Conservation (phyloP, 768 basidiomycete species). For the Termitomyces sp. region DNA sequence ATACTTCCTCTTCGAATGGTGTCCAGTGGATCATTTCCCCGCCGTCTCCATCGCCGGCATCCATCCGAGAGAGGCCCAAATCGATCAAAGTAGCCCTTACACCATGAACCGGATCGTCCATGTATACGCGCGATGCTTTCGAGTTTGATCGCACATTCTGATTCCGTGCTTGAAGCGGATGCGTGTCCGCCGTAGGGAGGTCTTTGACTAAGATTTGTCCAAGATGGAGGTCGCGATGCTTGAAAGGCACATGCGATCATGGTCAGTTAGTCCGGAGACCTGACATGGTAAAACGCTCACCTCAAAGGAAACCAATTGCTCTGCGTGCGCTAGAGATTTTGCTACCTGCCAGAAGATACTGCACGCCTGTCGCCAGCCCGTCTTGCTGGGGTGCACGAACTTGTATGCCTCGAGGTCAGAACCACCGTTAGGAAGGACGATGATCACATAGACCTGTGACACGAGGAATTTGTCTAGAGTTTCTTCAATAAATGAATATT, state of each 20-base stretch:
- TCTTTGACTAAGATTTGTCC: conserved; percentile 89
- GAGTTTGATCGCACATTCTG: conserved; percentile 27
- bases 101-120: conserved; percentile 69
- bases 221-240: conserved; percentile 99
- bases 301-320: conserved; percentile 82
- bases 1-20: conserved; percentile 83
- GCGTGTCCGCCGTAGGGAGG: conserved; percentile 24
- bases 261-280: background rate
- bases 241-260: background rate
- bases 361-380: conserved; percentile 83
- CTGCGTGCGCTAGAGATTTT: conserved; percentile 73
- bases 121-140: conserved; percentile 31
- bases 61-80: conserved; percentile 87
- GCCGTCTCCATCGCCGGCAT: conserved; percentile 45
- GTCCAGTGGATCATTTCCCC: conserved; percentile 64
- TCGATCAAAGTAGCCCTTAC: conserved; percentile 88
- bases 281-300: conserved; percentile 38
- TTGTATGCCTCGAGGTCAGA: conserved; percentile 84
- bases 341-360: conserved; percentile 91
- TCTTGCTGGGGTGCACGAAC: conserved; percentile 54
- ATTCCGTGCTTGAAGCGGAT: conserved; percentile 31
- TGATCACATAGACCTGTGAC: conserved; percentile 83
- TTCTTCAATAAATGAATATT: conserved; percentile 1
- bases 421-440: conserved; percentile 88
- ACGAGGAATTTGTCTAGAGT: conserved; percentile 66